Evolutionary conservation across 805 yeast genomes (phyloP).

Genomic region (Millerago galiae): DNA sequence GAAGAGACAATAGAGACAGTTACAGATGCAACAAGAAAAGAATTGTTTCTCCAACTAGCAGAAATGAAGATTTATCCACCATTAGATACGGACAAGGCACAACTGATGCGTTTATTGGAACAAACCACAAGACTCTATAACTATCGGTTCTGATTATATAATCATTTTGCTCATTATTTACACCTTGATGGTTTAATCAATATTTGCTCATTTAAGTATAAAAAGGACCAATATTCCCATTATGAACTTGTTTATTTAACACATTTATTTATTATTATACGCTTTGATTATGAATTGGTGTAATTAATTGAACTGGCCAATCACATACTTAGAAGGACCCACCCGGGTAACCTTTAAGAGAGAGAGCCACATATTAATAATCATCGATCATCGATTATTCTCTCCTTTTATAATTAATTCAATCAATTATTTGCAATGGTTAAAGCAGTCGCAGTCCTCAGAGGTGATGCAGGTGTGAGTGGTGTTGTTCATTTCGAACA

Average conservation of each 20-base stretch:
- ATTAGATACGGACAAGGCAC: not conserved
- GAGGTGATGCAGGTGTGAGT: conserved; percentile 88
- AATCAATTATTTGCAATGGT: conserved; percentile 3
- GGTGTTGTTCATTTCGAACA: conserved; percentile 90
- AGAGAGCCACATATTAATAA: not conserved
- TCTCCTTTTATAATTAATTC: not conserved
- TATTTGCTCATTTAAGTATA: not conserved
- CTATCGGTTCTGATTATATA: not conserved
- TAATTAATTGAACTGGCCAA: not conserved
- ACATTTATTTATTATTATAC: not conserved
- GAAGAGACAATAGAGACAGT: too few species aligned
- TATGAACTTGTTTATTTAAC: not conserved
- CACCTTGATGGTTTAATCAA: not conserved
- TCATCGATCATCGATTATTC: not conserved
- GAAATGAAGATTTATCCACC: too few species aligned
- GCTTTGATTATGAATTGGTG: not conserved
- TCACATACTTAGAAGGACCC: not conserved
- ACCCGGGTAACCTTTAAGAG: not conserved
- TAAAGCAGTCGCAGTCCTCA: conserved; percentile 77
- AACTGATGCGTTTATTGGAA: not conserved
- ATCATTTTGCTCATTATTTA: not conserved
- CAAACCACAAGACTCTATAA: not conserved
- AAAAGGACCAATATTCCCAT: not conserved
- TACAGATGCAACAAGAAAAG: too few species aligned
- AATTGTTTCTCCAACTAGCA: too few species aligned